These are phyloP conservation scores for Penicillium thymicola DNA, from an alignment of 2,329 filamentous ascomycete genomes.

Conservation along the genomic window DNA sequence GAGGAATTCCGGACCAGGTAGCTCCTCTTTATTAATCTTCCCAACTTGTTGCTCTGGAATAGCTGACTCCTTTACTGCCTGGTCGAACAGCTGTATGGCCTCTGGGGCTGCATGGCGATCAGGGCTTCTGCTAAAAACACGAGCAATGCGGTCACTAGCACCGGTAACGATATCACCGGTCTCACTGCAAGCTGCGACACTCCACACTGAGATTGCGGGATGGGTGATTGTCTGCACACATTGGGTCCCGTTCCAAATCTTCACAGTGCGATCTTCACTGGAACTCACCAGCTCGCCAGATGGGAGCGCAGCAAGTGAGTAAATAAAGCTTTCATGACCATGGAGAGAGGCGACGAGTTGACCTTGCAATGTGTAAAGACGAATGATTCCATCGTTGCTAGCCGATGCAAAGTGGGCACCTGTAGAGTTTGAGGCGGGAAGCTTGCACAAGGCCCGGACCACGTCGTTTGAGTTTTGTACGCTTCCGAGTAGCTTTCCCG, in stretches of 20 bases:
- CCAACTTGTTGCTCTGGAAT: conserved; percentile 85
- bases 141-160: conserved; percentile 80
- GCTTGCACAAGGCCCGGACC: conserved; percentile 79
- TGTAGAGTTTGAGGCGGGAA: conserved; percentile 72
- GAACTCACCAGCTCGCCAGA: conserved; percentile 86
- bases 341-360: conserved; percentile 71
- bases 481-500: conserved; percentile 61
- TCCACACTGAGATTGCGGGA: conserved; percentile 94
- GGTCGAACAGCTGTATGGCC: conserved; percentile 71
- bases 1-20: conserved; percentile 85
- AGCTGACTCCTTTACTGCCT: conserved; percentile 74
- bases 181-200: conserved; percentile 74
- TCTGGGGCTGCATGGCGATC: conserved; percentile 68
- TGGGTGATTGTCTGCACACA: conserved; percentile 96
- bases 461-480: conserved; percentile 74
- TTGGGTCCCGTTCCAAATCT: conserved; percentile 77
- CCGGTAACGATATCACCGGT: conserved; percentile 93
- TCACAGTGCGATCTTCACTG: conserved; percentile 89
- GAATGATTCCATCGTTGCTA: conserved; percentile 85
- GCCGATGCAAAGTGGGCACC: conserved; percentile 93
- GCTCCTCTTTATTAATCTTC: conserved; percentile 83
- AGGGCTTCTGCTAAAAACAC: conserved; percentile 73
- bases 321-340: conserved; percentile 94
- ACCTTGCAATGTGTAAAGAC: conserved; percentile 81
- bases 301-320: conserved; percentile 73